These are phyloP conservation scores for Ocimum tenuiflorum DNA, from an alignment of 257 asterid species.

Conservation along the genomic window DNA sequence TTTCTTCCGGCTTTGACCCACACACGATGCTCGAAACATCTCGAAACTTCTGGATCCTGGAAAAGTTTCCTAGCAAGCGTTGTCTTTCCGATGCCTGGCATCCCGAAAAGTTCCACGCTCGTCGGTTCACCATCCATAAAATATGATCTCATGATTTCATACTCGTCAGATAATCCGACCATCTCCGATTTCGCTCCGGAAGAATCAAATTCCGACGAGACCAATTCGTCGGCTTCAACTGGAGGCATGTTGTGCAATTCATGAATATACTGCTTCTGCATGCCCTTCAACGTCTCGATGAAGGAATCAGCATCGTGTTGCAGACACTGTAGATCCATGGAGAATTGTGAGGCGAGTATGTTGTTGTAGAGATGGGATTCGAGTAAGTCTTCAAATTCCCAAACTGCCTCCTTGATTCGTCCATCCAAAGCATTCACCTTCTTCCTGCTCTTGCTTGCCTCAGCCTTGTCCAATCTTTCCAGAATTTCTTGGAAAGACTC, in stretches of 20 bases:
- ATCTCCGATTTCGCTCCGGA: not conserved
- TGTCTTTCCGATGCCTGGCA: constrained; percentile 14
- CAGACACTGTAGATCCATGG: too few species aligned
- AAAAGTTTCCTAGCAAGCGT: not conserved
- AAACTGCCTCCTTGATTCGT: not conserved
- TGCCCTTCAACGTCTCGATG: too few species aligned
- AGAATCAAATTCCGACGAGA: not conserved
- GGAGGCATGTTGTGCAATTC: not conserved
- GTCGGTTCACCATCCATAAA: too few species aligned
- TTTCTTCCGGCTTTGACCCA: not conserved
- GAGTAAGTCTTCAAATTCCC: too few species aligned
- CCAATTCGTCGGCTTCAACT: not conserved
- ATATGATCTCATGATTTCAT: not conserved
- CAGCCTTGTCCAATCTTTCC: not conserved
- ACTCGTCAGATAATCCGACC: not conserved
- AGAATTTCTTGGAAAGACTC: not conserved
- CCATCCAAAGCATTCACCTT: not conserved
- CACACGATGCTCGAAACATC: not conserved
- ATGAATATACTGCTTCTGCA: too few species aligned
- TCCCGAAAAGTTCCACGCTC: not conserved
- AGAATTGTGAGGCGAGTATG: not conserved
- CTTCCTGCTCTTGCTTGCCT: not conserved
- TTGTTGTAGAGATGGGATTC: not conserved
- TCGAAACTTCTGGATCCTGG: not conserved
- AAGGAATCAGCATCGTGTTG: too few species aligned